Conservation (phyloP, 148 eudicot species). For the Rhododendron henanense region DNA sequence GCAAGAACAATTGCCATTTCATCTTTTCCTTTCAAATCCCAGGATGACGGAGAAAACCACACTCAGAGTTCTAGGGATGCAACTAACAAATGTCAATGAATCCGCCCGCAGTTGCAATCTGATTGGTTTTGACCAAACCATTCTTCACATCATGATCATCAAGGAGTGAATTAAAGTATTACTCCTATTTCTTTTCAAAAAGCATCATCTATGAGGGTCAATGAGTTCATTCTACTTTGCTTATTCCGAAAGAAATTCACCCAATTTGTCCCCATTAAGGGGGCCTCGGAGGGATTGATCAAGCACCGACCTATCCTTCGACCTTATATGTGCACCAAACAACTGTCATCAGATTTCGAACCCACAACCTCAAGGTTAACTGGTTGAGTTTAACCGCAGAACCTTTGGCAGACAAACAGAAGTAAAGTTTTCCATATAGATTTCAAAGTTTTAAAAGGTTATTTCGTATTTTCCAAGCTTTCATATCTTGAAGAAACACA, state of each 20-base stretch:
- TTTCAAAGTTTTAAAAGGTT: neutral
- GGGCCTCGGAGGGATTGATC: neutral
- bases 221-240: neutral
- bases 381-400: neutral
- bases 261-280: neutral
- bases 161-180: neutral
- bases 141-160: neutral
- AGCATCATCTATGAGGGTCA: constrained; percentile 1
- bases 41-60: neutral
- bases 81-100: neutral
- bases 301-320: neutral
- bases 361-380: neutral
- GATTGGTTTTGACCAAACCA: neutral
- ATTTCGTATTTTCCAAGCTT: neutral
- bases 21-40: neutral
- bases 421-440: neutral
- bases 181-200: neutral
- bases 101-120: neutral
- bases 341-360: neutral
- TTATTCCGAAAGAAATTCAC: neutral
- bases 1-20: neutral
- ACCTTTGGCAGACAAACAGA: neutral
- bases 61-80: constrained; percentile 3
- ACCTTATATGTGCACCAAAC: neutral
- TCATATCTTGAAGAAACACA: neutral